Base-by-base conservation (phyloP, 768 basidiomycete genomes). In the Hypsizygus marmoreus region DNA sequence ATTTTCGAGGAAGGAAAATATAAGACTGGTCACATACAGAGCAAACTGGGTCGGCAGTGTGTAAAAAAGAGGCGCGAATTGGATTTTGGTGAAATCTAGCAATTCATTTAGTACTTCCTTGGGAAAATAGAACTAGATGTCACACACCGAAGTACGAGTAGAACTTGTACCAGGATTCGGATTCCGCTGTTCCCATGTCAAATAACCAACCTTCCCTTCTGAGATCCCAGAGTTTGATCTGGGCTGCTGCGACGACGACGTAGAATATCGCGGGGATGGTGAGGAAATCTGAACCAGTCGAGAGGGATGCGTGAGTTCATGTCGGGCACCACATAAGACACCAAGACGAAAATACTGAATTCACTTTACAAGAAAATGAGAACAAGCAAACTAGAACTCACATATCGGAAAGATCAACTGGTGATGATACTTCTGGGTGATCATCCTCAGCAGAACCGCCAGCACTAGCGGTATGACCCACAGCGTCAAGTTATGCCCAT, bases 41-140 rank as follows among this genome's bases (percentile, higher is more conserved):
- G 95, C 95, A 47, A 97, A 81, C 60, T 98, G 95, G 1, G 95
- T 98, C 3, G 95, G 95, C 59, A 99, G 68, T 0, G 92, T 95
- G 1, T 78, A 68, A 82, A 86, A 86, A 24, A 99, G 71, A 0
- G 86, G 81, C 4, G 60, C 66, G 69, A 82, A 91, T 14, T 69
- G 71, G 11, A 88, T 80, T 14, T 75, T 72, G 11, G 61, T 58
- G 50, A 81, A 77, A 58, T 94, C 89, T 91, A 57, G 6, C 40
- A 30, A 43, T 25, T 16, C 32, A 36, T 11, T 34, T 26, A 44
- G 34, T 24, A 34, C 19, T 17, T 10, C 32, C 6, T 5, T 20
- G 31, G 9, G 6, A 6, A 13, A 14, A 9, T 10, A 45, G 25
- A 46, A 4, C 23, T 36, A 39, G 29, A 47, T 26, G n/a, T 23